Evolutionary conservation across 345 rosid species (phyloP).

Genomic region (Salix exigua): DNA sequence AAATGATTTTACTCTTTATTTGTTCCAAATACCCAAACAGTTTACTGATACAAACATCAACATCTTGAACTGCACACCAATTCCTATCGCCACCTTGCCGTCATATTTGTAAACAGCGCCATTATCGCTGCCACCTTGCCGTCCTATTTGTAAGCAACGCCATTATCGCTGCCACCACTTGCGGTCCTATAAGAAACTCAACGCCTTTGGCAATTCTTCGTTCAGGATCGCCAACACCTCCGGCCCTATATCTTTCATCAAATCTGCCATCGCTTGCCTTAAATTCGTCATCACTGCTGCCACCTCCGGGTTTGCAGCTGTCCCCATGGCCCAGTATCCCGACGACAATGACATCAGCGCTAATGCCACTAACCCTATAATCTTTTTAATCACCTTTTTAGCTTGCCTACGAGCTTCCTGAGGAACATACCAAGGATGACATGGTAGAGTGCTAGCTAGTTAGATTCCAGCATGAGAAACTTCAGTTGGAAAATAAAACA

Average conservation of each 20-base stretch:
- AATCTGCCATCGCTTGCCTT: background rate
- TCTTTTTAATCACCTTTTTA: conserved; percentile 50
- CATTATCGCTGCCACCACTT: background rate
- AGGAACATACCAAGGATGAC: conserved; percentile 7
- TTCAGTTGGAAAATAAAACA: background rate
- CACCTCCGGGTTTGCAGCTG: background rate
- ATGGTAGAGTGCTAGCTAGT: conserved; percentile 1
- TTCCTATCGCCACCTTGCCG: background rate
- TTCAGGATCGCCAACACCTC: background rate
- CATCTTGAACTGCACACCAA: background rate
- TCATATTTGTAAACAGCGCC: background rate
- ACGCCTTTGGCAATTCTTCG: background rate
- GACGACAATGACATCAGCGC: conserved; percentile 23
- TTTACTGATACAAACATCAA: background rate
- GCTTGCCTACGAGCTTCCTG: conserved; percentile 69
- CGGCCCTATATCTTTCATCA: background rate
- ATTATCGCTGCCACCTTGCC: background rate
- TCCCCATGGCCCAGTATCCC: conserved; percentile 10
- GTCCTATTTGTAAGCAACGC: background rate
- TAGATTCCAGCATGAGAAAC: background rate
- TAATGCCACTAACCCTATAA: background rate
- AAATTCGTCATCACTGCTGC: background rate
- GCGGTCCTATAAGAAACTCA: background rate
- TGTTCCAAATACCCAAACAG: no score
- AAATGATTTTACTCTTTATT: no score